Evolutionary conservation across 352 stramenopile species (phyloP).

Genomic region (Globisporangium paroecandrum): DNA sequence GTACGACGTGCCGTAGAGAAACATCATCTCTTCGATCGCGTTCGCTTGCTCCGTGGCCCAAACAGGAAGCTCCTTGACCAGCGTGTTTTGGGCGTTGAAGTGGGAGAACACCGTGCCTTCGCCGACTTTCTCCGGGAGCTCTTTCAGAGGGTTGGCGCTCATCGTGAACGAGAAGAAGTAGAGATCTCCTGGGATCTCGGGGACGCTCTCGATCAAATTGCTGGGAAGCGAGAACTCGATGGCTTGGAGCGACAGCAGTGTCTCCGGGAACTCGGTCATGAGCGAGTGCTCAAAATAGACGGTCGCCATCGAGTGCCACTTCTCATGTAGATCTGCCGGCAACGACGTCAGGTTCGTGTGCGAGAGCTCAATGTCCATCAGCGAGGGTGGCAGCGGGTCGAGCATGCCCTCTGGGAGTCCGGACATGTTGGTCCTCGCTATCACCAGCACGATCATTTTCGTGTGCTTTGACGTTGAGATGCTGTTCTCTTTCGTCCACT

Average conservation of each 20-base stretch:
- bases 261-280: slow-evolving; percentile 9
- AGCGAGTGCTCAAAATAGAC: slow-evolving; percentile 22
- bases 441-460: background rate
- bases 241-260: background rate
- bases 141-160: background rate
- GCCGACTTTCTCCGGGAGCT: background rate
- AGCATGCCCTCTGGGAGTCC: slow-evolving; percentile 7
- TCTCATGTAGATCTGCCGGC: slow-evolving; percentile 12
- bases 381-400: slow-evolving; percentile 1
- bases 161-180: slow-evolving; percentile 5
- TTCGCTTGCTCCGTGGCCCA: slow-evolving; percentile 8
- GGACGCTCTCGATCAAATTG: background rate
- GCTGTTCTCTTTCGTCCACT: slow-evolving; percentile 10
- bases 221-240: background rate
- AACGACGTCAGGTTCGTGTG: slow-evolving; percentile 23
- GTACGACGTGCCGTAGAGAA: background rate
- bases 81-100: background rate
- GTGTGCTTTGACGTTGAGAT: slow-evolving; percentile 1
- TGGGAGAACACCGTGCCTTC: background rate
- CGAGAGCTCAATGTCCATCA: slow-evolving; percentile 24
- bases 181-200: background rate
- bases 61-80: background rate
- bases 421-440: slow-evolving; percentile 11
- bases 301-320: slow-evolving; percentile 19
- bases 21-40: background rate